phyloP scores from a whole-genome alignment of 2,329 filamentous ascomycete species.

The Thermomyces lanuginosus region DNA sequence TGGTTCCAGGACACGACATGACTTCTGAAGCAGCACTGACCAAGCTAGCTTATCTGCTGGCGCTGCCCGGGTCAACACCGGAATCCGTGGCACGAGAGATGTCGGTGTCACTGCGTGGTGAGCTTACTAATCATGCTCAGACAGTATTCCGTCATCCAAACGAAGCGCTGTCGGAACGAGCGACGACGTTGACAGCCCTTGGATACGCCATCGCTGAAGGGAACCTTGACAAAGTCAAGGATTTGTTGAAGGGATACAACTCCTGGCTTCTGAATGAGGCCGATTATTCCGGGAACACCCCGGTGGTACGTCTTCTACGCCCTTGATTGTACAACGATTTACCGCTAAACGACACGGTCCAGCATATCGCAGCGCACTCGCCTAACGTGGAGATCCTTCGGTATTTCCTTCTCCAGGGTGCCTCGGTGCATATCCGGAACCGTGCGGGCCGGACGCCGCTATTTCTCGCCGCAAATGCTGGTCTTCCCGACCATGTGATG shows the following conservation, averaged over 20 bases:
- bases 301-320: conserved; percentile 18
- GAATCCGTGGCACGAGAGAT: conserved; percentile 54
- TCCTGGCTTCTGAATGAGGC: conserved; percentile 53
- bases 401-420: conserved; percentile 40
- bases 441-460: conserved; percentile 41
- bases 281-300: conserved; percentile 70
- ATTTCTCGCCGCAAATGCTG: conserved; percentile 42
- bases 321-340: background rate
- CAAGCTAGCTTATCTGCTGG: conserved; percentile 75
- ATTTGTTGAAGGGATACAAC: conserved; percentile 51
- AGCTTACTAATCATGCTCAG: conserved; percentile 60
- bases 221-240: conserved; percentile 47
- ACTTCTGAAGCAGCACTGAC: conserved; percentile 83
- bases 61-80: conserved; percentile 45
- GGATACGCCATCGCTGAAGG: conserved; percentile 66
- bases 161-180: conserved; percentile 36
- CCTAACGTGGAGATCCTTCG: conserved; percentile 39
- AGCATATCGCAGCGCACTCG: conserved; percentile 43
- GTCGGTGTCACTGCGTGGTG: conserved; percentile 60
- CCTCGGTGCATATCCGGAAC: conserved; percentile 44
- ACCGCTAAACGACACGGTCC: conserved; percentile 1
- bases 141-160: conserved; percentile 64
- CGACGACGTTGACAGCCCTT: conserved; percentile 55
- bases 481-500: conserved; percentile 37
- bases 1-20: conserved; percentile 77